Evolutionary conservation across 2,329 filamentous ascomycete species (phyloP), one percentile per base, ranked within the genome.

Genomic region (Colletotrichum horii): DNA sequence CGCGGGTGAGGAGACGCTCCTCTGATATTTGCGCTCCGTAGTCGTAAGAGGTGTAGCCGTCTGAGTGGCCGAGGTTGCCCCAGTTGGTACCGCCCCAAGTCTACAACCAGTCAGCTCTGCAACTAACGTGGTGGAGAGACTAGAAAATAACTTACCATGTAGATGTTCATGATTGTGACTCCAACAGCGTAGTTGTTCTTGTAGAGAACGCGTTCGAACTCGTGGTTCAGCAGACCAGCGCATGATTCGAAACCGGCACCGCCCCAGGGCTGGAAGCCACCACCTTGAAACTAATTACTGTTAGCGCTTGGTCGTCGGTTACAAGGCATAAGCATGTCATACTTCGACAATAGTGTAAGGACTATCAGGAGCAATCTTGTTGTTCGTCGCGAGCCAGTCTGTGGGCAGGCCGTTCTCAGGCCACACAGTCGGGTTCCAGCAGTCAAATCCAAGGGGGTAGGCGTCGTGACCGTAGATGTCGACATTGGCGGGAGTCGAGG

Each of bases 11-110:
- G 15, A 89, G 89, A 26, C 94, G 90, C 66, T 93, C 91, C 81
- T 96, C 94, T 0, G 88, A 87, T 70, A 95, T 94, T 2, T 76
- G 77, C 30, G 84, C 82, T 8, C 83, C 87, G 76, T 89, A 89
- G 74, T 89, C 87, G 74, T 88, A 88, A 0, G 85, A 87, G 2
- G 88, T 90, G 77, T 91, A 91, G 11, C 87, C 90, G 16, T 90
- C 91, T 9, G 92, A 88, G 78, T 94, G 90, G 2, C 93, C 92
- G 6, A 94, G 83, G 78, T 94, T 95, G 1, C 94, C 94, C 94
- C 93, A 95, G 81, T 96, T 96, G 0, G 94, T 95, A 15, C 94
- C 94, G 14, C 94, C 94, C 77, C 89, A 93, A 1, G 89, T 91
- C 88, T 89, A 48, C 32, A 38, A 56, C 76, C 26, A 56, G 56